Percentiles rank a stretch among this genome's conserved stretches.
These are phyloP conservation scores for Colletotrichum neosansevieriae DNA, from an alignment of 2,329 filamentous ascomycete species.

Conservation along the genomic window DNA sequence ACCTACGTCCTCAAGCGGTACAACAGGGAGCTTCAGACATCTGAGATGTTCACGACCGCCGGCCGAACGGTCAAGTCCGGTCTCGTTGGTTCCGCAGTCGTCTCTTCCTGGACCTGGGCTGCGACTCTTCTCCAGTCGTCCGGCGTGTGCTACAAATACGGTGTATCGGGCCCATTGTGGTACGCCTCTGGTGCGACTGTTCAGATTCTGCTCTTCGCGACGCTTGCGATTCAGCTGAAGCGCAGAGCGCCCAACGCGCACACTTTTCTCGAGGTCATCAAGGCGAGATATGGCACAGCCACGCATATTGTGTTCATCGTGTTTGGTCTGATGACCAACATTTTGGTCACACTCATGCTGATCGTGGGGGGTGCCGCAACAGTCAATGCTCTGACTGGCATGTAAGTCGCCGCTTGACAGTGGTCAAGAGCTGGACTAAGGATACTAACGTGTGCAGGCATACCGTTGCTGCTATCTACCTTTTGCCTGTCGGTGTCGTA, in stretches of 20 bases:
- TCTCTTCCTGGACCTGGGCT: slow-evolving; percentile 87
- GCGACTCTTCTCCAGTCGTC: slow-evolving; percentile 79
- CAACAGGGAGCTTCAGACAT: slow-evolving; percentile 80
- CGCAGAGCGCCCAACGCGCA: slow-evolving; percentile 83
- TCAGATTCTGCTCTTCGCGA: slow-evolving; percentile 87
- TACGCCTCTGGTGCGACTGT: slow-evolving; percentile 74
- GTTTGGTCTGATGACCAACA: slow-evolving; percentile 83
- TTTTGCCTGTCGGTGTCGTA: slow-evolving; percentile 82
- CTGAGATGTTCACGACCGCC: slow-evolving; percentile 86
- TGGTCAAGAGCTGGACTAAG: neutral
- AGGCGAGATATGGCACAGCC: slow-evolving; percentile 74
- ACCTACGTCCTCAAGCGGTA: slow-evolving; percentile 76
- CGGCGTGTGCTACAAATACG: slow-evolving; percentile 80
- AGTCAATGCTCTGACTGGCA: slow-evolving; percentile 56
- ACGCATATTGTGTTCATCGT: slow-evolving; percentile 80
- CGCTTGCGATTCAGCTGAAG: slow-evolving; percentile 85
- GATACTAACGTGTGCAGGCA: slow-evolving; percentile 14
- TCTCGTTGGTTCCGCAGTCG: slow-evolving; percentile 84
- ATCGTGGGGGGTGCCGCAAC: slow-evolving; percentile 85
- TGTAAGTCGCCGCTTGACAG: slow-evolving; percentile 9
- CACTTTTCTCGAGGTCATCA: slow-evolving; percentile 80
- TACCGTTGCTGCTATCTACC: slow-evolving; percentile 80
- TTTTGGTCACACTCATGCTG: slow-evolving; percentile 80
- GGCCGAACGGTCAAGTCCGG: slow-evolving; percentile 85
- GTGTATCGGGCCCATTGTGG: slow-evolving; percentile 65